phyloP scores from a whole-genome alignment of 2,329 filamentous ascomycete genomes.

The Aspergillus latus region DNA sequence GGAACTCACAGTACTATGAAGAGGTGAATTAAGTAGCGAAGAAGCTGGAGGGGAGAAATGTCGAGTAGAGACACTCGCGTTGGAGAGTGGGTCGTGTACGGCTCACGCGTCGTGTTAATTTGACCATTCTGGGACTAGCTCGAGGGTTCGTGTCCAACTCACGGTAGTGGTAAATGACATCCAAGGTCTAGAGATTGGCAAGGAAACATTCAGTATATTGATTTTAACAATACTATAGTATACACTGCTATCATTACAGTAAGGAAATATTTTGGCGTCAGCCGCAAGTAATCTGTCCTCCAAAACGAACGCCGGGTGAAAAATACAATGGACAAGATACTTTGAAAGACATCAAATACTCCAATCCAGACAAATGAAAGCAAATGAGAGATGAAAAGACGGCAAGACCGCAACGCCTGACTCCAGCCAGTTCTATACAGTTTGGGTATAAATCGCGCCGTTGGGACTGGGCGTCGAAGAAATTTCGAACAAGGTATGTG shows the following conservation, averaged over 20 bases:
- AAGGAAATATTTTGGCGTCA: constrained; percentile 1
- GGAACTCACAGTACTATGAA: constrained; percentile 5
- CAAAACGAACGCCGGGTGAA: background rate
- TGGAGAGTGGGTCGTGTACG: constrained; percentile 8
- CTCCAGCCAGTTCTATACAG: constrained; percentile 36
- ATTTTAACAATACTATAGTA: background rate
- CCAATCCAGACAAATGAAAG: constrained; percentile 5
- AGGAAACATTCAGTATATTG: background rate
- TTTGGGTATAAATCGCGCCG: constrained; percentile 34
- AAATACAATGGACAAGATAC: constrained; percentile 1
- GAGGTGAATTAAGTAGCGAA: constrained; percentile 2
- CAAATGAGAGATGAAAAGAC: constrained; percentile 14
- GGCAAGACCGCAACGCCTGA: constrained; percentile 27
- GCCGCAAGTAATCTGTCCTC: background rate
- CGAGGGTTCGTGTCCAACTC: background rate
- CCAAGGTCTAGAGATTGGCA: background rate
- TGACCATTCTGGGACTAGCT: constrained; percentile 8
- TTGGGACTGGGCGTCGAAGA: constrained; percentile 8
- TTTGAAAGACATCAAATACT: constrained; percentile 9
- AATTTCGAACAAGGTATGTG: constrained; percentile 10
- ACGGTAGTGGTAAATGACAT: background rate
- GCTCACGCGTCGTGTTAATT: constrained; percentile 8
- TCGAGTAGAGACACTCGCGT: constrained; percentile 12
- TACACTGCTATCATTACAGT: background rate
- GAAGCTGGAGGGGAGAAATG: constrained; percentile 6